Evolutionary conservation across 345 rosid genomes (phyloP).

Genomic region (Arabidopsis suecica): DNA sequence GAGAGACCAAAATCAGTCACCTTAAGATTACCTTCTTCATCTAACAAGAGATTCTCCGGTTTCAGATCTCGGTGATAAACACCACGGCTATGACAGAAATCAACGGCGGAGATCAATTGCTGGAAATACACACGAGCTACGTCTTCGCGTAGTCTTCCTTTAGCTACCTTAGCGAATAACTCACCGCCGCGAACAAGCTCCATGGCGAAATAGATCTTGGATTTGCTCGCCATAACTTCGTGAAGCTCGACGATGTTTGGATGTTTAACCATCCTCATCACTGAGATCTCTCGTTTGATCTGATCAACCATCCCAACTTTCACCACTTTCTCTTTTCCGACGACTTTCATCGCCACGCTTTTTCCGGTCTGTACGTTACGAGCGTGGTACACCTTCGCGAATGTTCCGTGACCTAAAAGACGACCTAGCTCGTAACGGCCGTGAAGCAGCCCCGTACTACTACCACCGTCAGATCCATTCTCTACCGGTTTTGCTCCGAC

Average conservation of each 20-base stretch:
- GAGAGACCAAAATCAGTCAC: conserved; percentile 91
- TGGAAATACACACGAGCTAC: conserved; percentile 76
- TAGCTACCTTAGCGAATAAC: conserved; percentile 66
- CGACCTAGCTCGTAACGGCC: conserved; percentile 93
- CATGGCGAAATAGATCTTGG: conserved; percentile 94
- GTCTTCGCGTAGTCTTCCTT: conserved; percentile 78
- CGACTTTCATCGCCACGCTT: conserved; percentile 86
- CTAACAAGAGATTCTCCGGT: conserved; percentile 84
- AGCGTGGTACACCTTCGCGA: conserved; percentile 88
- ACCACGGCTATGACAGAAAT: conserved; percentile 93
- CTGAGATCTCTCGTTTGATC: conserved; percentile 86
- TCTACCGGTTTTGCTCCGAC: conserved; percentile 37
- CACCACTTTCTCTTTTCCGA: conserved; percentile 85
- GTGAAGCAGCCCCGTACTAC: conserved; percentile 54
- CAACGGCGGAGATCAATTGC: conserved; percentile 80
- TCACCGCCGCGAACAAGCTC: conserved; percentile 94
- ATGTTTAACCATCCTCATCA: conserved; percentile 95
- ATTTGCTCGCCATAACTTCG: conserved; percentile 95
- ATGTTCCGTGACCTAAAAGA: conserved; percentile 81
- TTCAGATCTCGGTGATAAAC: conserved; percentile 91
- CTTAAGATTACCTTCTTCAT: conserved; percentile 77
- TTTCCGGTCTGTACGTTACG: conserved; percentile 62
- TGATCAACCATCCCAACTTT: conserved; percentile 91
- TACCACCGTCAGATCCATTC: conserved; percentile 43
- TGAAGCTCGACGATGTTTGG: conserved; percentile 81